Evolutionary conservation across 2,329 filamentous ascomycete species (phyloP), one percentile per base, ranked within the genome.

Genomic region (Parastagonospora nodorum): DNA sequence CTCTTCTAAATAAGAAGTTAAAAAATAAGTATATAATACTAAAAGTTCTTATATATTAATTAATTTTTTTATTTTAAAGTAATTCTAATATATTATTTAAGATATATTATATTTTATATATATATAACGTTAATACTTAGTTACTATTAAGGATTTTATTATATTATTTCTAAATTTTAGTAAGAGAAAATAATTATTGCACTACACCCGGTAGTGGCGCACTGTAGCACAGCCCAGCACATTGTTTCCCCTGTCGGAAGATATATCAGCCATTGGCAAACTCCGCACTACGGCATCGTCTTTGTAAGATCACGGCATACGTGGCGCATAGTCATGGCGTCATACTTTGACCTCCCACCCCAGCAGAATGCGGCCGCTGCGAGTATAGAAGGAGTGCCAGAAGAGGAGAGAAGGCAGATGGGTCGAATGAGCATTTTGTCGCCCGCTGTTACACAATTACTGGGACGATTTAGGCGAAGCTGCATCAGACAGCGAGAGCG

Each of bases 301-400:
- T 27, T 44, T 39, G 35, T n/a, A 30, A 28, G 27, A 35, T 44
- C 40, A 47, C 28, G 38, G 37, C 42, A 44, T 35, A 45, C 40
- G 33, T 52, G 40, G 14, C 37, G 27, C 27, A 27, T 15, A 51
- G 45, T 57, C 55, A 66, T 71, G 67, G 60, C 67, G 64, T 72
- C 69, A 68, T 72, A 72, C 51, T 72, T 71, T 37, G 69, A 72
- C 24, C 53, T 61, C 32, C 62, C 60, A 40, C 52, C 57, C 15
- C 59, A 64, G 51, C 48, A 60, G 45, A 55, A 51, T 39, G 43
- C 52, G 41, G 45, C 52, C 14, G 50, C 60, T 46, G 42, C 52
- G 32, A 50, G 31, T 43, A 48, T 54, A 45, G 45, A 56, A 16
- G 38, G 44, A 8, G 12, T 61, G 15, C 53, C 58, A 24, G 48